Evolutionary conservation across 768 basidiomycete species (phyloP), one percentile per base, ranked within the genome.

Genomic region (Hygrophorus russula): DNA sequence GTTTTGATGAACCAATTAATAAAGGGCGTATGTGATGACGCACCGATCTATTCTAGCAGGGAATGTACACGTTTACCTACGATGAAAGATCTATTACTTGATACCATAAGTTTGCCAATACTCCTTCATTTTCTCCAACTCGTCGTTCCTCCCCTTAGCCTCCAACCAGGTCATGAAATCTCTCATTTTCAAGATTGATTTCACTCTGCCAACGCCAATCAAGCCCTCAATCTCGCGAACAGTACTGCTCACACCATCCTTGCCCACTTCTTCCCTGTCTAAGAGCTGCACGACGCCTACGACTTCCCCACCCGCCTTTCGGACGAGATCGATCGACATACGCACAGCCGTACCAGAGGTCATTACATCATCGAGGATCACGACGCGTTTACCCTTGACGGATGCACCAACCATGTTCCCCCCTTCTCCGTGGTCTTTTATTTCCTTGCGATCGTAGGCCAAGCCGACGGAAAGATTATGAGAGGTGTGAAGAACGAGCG

Each of bases 321-420:
- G 59, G 13, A 98, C 81, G 6, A 80, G 76, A 36, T 80, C 77
- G 39, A 94, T 82, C 2, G 92, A 84, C 28, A 78, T 74, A 7
- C 92, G 75, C 24, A 92, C 80, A 4, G 94, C 94, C 17, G 83
- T 94, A 11, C 87, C 87, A 9, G 82, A 76, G 2, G 96, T 98
- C 71, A 97, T 89, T 41, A 99, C 96, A 52, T 99, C 94, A 68
- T 99, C 94, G 28, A 98, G 69, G 36, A 98, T 75, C 40, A 98
- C 75, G 2, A 98, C 87, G 39, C 72, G 69, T 58, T 85, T 81
- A 17, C 84, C 89, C 42, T 73, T 66, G n/a, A 96, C 72, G 2
- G 83, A 65, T 2, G 83, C 80, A 15, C 94, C 96, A 48, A 99
- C 91, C 57, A 94, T 74, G 39, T 72, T 70, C 0, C 94, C 94